Base-by-base conservation (phyloP, 139 green algal genomes). In the Tetratostichococcus sp. region DNA sequence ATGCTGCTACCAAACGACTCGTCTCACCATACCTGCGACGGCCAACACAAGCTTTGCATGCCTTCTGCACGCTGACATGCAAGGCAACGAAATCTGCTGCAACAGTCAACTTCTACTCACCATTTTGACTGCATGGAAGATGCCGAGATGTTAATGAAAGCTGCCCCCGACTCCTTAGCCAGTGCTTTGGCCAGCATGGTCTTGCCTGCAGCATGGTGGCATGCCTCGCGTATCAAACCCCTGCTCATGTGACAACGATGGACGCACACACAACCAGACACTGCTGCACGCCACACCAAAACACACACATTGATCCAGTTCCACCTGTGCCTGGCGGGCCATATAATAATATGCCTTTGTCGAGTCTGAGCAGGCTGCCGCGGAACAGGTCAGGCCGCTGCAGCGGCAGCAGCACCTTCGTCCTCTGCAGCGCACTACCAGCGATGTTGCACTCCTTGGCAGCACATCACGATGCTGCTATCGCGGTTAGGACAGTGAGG, bases 81-180 rank as follows among this genome's bases (percentile, higher is more conserved):
- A n/a, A n/a, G n/a, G n/a, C n/a, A n/a, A n/a, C n/a, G n/a, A n/a
- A n/a, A n/a, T n/a, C n/a, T n/a, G n/a, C n/a, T n/a, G n/a, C n/a
- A n/a, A n/a, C n/a, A n/a, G n/a, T n/a, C n/a, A n/a, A n/a, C n/a
- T n/a, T n/a, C n/a, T n/a, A n/a, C 50, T 2, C 94, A 93, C 94
- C 94, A 98, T 85, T 98, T 98, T 84, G 76, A 90, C 79, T 96
- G 87, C 57, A 98, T 85, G 68, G 85, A 89, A 65, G 80, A 80
- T 6, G 89, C 80, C 34, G 93, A 91, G 35, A 98, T 87, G 79
- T 97, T 97, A 75, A 98, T 93, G 86, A 98, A 98, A 79, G 86
- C 95, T 71, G 94, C 96, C 42, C 76, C 67, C 17, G 83, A 94
- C 84, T 97, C 89, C 78, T 89, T 90, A 8, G 93, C 93, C 68